Conservation (phyloP, 257 asterid species). For the Ligustrum vulgare region DNA sequence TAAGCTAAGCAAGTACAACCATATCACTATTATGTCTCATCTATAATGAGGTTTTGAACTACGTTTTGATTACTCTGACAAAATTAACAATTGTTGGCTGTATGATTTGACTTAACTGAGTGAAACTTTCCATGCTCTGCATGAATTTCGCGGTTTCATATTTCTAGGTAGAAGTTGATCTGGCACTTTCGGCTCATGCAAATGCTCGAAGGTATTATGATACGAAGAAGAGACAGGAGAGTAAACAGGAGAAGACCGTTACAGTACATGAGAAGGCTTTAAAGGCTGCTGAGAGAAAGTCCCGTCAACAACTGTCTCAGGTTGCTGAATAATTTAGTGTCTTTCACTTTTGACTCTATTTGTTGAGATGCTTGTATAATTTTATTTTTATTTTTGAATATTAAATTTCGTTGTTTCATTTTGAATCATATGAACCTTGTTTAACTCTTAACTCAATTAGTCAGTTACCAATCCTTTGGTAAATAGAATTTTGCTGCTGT, state of each 20-base stretch:
- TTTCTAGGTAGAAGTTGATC: slow-evolving; percentile 91
- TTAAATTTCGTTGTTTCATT: neutral
- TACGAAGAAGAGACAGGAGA: slow-evolving; percentile 92
- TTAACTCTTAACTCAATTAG: neutral
- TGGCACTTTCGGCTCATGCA: slow-evolving; percentile 98
- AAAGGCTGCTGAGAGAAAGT: slow-evolving; percentile 95
- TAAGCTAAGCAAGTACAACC: neutral
- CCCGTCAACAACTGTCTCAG: slow-evolving; percentile 90
- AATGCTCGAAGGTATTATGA: slow-evolving; percentile 97
- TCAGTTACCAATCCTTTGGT: neutral
- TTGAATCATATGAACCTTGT: neutral
- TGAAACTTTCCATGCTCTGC: slow-evolving; percentile 11
- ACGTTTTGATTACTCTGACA: neutral
- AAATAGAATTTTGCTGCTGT: neutral
- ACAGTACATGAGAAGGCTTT: slow-evolving; percentile 96
- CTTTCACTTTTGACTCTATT: slow-evolving; percentile 13
- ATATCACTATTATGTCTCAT: neutral
- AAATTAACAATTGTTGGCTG: slow-evolving; percentile 1
- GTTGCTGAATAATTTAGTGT: slow-evolving; percentile 45
- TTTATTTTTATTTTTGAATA: neutral
- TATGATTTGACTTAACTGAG: slow-evolving; percentile 11
- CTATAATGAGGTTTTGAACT: neutral
- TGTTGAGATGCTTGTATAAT: slow-evolving; percentile 3
- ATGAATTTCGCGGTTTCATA: slow-evolving; percentile 11
- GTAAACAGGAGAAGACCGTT: slow-evolving; percentile 89